Evolutionary conservation across 768 basidiomycete species (phyloP), one percentile per base, ranked within the genome.

Genomic region (Mycena rebaudengoi): DNA sequence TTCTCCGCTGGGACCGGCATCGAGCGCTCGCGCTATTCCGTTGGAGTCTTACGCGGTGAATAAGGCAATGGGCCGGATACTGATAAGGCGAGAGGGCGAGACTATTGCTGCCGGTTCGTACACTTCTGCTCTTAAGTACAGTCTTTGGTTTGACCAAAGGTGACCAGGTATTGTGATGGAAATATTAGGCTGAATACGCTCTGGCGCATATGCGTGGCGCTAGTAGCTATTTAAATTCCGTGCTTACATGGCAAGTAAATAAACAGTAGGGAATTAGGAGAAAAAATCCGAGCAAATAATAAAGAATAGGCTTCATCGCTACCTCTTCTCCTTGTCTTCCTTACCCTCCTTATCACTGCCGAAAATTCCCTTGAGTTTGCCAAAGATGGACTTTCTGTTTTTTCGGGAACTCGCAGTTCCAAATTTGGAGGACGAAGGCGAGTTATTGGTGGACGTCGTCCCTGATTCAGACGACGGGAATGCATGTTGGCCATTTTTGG

Each of bases 11-110:
- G 86, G 86, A 11, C 74, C 83, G 10, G 65, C 81, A 5, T 68
- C 76, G 0, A 72, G 76, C 32, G 78, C 81, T 16, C 81, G 87
- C 8, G 84, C 89, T 2, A 91, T 98, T 25, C 94, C 98, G 13
- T 72, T 99, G 16, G 98, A 99, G 73, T 85, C 92, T 2, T 97
- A 98, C 68, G 76, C 88, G 1, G 78, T 79, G 7, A 99, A 96
- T 78, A 99, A 99, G 76, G 94, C 96, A 57, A 98, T 99, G 98
- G 98, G 98, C 0, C 80, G 98, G 46, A 85, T 99, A 51, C 73
- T 99, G 65, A 81, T 99, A 60, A 82, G 98, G 43, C 81, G 97
- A 55, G 89, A 88, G 29, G 98, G 98, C 0, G 96, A 98, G 79
- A 98, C 98, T 0, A 92, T 99, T 62, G 95, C 90, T 37, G 96